A percentile compares a stretch with the other conserved stretches of the same genome.
Evolutionary conservation across 1,139 yeast genomes (phyloP).

Genomic region (Protomyces arabidopsidicola): DNA sequence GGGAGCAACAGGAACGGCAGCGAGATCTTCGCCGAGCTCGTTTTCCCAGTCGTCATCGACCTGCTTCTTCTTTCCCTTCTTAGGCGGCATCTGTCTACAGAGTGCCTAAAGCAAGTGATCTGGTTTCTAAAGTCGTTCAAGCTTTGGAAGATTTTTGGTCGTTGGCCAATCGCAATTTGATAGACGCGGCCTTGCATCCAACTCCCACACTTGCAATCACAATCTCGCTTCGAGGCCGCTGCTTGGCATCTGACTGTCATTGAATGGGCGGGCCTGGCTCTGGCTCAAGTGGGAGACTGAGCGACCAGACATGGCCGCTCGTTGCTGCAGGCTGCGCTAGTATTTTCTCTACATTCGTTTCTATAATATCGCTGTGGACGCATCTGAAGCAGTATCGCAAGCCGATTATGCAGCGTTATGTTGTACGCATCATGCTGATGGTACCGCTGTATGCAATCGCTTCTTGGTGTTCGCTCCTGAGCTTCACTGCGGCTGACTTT

Average conservation of each 20-base stretch:
- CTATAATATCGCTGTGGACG: slow-evolving; percentile 47
- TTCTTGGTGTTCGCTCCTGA: slow-evolving; percentile 55
- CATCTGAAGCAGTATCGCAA: slow-evolving; percentile 72
- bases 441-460: slow-evolving; percentile 53
- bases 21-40: slow-evolving; percentile 29
- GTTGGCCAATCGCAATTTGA: background rate
- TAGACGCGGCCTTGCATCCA: too few species aligned
- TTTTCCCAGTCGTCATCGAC: slow-evolving; percentile 30
- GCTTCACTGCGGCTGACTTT: slow-evolving; percentile 47
- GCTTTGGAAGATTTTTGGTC: background rate
- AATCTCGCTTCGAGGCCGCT: too few species aligned
- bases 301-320: slow-evolving; percentile 24
- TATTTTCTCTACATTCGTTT: slow-evolving; percentile 32
- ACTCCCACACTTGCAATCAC: too few species aligned
- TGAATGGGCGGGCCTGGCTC: slow-evolving; percentile 14
- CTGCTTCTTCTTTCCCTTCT: slow-evolving; percentile 29
- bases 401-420: slow-evolving; percentile 81
- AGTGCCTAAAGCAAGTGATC: background rate
- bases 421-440: slow-evolving; percentile 68
- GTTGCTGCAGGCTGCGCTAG: slow-evolving; percentile 16
- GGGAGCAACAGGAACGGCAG: slow-evolving; percentile 3
- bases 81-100: slow-evolving; percentile 16
- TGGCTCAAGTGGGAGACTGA: slow-evolving; percentile 21
- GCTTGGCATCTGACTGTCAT: too few species aligned
- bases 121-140: background rate